Conservation (phyloP, 345 rosid genomes). For the Physaria fendleri region DNA sequence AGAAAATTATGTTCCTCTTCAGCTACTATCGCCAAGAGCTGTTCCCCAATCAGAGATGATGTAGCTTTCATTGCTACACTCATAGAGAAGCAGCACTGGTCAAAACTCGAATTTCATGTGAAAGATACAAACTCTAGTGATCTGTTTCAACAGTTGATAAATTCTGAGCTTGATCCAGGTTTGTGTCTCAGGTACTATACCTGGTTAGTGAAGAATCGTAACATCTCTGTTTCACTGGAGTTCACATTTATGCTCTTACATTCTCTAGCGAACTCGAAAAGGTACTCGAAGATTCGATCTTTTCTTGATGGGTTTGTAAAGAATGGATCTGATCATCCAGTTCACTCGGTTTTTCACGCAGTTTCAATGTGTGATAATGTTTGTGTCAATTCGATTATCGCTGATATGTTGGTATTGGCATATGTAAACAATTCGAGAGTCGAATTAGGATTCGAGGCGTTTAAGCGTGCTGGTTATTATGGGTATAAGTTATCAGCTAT, state of each 20-base stretch:
- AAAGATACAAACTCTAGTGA: slow-evolving; percentile 30
- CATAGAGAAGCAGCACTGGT: slow-evolving; percentile 59
- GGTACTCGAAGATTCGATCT: slow-evolving; percentile 54
- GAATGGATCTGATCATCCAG: slow-evolving; percentile 28
- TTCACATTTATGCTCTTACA: slow-evolving; percentile 41
- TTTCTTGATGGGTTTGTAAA: slow-evolving; percentile 55
- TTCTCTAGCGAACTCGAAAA: slow-evolving; percentile 42
- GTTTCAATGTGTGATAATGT: slow-evolving; percentile 47
- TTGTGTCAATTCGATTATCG: slow-evolving; percentile 46
- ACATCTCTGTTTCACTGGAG: slow-evolving; percentile 36
- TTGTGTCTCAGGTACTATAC: slow-evolving; percentile 50
- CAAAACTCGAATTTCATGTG: slow-evolving; percentile 39
- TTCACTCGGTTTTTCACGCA: slow-evolving; percentile 54
- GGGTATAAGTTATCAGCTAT: slow-evolving; percentile 54
- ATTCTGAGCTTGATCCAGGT: slow-evolving; percentile 47
- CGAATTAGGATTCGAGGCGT: slow-evolving; percentile 54
- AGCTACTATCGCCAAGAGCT: not conserved
- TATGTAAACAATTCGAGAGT: slow-evolving; percentile 44
- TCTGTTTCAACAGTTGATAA: slow-evolving; percentile 40
- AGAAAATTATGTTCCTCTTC: slow-evolving; percentile 4
- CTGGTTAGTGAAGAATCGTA: slow-evolving; percentile 48
- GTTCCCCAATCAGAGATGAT: not conserved
- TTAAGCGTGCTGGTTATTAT: slow-evolving; percentile 69
- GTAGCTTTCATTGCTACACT: slow-evolving; percentile 31
- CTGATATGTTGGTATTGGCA: slow-evolving; percentile 62